These are phyloP conservation scores for Triticum turgidum DNA, from an alignment of 176 grass and related monocot genomes.

Conservation along the genomic window DNA sequence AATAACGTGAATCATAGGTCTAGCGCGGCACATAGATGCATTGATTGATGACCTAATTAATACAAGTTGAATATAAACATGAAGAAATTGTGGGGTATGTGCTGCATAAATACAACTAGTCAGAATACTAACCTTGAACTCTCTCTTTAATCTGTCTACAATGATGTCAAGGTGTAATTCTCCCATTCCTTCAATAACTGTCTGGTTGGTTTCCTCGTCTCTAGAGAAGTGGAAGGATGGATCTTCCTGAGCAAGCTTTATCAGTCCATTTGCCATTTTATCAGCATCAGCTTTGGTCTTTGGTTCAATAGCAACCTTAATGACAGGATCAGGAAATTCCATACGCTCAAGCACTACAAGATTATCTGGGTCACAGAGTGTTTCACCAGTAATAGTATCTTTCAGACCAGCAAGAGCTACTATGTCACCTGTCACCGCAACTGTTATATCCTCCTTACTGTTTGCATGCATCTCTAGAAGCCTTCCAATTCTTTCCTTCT, in stretches of 20 bases:
- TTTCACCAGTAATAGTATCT: constrained; percentile 96
- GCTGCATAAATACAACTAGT: constrained; percentile 7
- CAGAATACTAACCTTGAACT: constrained; percentile 75
- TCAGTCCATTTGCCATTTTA: constrained; percentile 88
- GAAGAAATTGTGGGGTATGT: neutral
- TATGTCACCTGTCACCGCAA: constrained; percentile 85
- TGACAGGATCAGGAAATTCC: constrained; percentile 99
- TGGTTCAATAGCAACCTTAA: constrained; percentile 99
- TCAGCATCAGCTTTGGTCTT: constrained; percentile 97
- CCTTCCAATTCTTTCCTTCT: constrained; percentile 94
- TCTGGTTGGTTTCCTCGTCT: constrained; percentile 97
- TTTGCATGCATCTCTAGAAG: constrained; percentile 99
- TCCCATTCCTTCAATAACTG: constrained; percentile 99
- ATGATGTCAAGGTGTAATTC: constrained; percentile 99
- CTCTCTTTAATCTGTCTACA: constrained; percentile 86
- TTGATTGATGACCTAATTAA: neutral
- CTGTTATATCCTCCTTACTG: constrained; percentile 89
- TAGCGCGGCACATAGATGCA: neutral
- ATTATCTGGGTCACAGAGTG: constrained; percentile 75
- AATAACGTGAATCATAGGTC: neutral
- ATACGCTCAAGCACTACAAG: constrained; percentile 93
- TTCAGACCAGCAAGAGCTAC: constrained; percentile 93
- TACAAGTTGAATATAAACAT: neutral
- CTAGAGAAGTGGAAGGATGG: constrained; percentile 99
- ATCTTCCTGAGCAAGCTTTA: constrained; percentile 96